Percentiles rank a stretch among this genome's conserved stretches.
Conservation (phyloP, 2,329 filamentous ascomycete species). For the Scorias spongiosa region DNA sequence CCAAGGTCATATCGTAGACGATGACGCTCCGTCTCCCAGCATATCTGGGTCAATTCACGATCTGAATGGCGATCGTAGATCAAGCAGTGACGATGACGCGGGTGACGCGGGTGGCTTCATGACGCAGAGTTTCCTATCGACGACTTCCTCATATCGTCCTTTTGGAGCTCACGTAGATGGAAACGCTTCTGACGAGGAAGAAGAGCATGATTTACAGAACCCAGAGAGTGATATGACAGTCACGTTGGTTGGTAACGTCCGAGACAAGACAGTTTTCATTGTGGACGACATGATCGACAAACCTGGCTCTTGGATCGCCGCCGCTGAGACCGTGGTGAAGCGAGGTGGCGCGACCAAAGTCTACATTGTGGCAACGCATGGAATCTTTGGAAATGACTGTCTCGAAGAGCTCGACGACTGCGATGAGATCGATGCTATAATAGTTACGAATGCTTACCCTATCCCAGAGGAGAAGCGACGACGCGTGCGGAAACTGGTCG, state of each 20-base stretch:
- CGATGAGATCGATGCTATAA: conserved; percentile 82
- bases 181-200: conserved; percentile 71
- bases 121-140: conserved; percentile 69
- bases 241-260: conserved; percentile 91
- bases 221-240: conserved; percentile 83
- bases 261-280: conserved; percentile 75
- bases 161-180: conserved; percentile 77
- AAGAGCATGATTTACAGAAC: conserved; percentile 76
- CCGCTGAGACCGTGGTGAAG: conserved; percentile 92
- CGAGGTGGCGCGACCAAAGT: conserved; percentile 81
- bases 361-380: conserved; percentile 95
- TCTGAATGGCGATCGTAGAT: conserved; percentile 24
- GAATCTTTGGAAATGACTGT: conserved; percentile 79
- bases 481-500: conserved; percentile 65
- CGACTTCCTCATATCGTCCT: conserved; percentile 52
- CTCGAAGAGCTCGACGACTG: conserved; percentile 82
- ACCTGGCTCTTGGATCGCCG: conserved; percentile 89
- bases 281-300: conserved; percentile 99
- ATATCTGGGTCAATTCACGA: conserved; percentile 44
- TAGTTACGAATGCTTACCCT: conserved; percentile 95
- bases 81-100: conserved; percentile 25
- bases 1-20: conserved; percentile 89
- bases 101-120: conserved; percentile 60
- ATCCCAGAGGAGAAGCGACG: conserved; percentile 60
- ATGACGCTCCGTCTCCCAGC: conserved; percentile 69